Evolutionary conservation across 148 eudicot genomes (phyloP).

Genomic region (Rhododendron williamsianum): DNA sequence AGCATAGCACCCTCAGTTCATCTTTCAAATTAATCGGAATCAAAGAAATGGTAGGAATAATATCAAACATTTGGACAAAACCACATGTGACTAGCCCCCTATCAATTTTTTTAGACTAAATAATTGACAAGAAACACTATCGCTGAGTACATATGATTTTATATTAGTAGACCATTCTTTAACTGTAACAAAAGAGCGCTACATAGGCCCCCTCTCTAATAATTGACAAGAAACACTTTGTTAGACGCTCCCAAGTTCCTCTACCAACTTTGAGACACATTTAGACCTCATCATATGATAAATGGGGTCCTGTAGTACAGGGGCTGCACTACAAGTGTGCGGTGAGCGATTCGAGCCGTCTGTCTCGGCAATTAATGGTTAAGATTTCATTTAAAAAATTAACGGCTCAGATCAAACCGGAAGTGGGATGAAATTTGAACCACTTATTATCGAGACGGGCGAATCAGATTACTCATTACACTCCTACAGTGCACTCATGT

Average conservation of each 20-base stretch:
- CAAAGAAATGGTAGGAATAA: neutral
- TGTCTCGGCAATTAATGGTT: neutral
- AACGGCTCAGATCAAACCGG: no score
- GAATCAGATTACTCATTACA: no score
- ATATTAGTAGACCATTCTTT: neutral
- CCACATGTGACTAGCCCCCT: neutral
- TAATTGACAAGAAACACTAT: neutral
- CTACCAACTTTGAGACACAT: neutral
- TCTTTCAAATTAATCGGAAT: neutral
- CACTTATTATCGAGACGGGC: no score
- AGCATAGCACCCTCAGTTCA: neutral
- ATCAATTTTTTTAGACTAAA: neutral
- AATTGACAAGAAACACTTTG: neutral
- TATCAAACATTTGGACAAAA: constrained; percentile 7
- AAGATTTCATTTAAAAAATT: no score
- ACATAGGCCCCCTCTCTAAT: neutral
- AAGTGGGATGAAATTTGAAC: no score
- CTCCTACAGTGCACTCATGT: no score
- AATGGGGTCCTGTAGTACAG: no score
- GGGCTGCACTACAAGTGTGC: no score
- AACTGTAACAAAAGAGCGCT: neutral
- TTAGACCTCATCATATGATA: neutral
- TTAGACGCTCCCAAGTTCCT: neutral
- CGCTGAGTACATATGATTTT: neutral
- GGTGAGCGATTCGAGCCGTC: no score